These are phyloP conservation scores for Mycothermus thermophilus DNA, from an alignment of 495 filamentous ascomycete genomes.

Conservation along the genomic window DNA sequence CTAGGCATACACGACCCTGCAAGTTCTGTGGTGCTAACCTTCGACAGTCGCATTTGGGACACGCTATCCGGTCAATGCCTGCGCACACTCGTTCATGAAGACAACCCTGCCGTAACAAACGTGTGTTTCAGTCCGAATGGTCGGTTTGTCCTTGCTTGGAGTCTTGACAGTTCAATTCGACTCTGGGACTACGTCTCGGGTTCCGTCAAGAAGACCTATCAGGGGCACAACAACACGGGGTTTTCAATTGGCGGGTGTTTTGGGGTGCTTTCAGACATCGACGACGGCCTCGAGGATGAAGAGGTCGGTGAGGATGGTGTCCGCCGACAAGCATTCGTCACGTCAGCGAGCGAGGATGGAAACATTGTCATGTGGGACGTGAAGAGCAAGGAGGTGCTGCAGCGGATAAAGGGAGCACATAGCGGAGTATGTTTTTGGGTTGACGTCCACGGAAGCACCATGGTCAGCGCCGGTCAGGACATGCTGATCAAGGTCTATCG, in stretches of 20 bases:
- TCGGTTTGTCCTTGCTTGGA: conserved; percentile 80
- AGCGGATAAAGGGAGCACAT: conserved; percentile 53
- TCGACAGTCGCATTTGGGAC: conserved; percentile 79
- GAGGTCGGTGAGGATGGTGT: conserved; percentile 4
- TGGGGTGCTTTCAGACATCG: conserved; percentile 42
- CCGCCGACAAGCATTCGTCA: conserved; percentile 40
- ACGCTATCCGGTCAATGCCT: conserved; percentile 91
- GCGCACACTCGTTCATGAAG: conserved; percentile 86
- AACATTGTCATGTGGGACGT: conserved; percentile 83
- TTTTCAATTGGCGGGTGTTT: conserved; percentile 76
- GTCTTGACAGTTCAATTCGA: conserved; percentile 75
- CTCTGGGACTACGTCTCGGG: conserved; percentile 92
- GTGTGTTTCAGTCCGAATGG: conserved; percentile 92
- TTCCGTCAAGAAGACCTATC: conserved; percentile 83
- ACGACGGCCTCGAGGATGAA: conserved; percentile 15
- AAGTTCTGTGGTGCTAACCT: too few relatives aligned
- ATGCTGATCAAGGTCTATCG: conserved; percentile 27
- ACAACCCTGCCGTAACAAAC: conserved; percentile 80
- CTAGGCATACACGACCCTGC: too few relatives aligned
- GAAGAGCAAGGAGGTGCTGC: conserved; percentile 64
- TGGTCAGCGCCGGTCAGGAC: conserved; percentile 36
- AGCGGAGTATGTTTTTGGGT: conserved; percentile 74
- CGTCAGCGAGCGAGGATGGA: conserved; percentile 78
- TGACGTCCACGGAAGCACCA: conserved; percentile 37
- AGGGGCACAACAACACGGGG: conserved; percentile 75